Evolutionary conservation across 1,284 basidiomycete species (phyloP).

Genomic region (Trichosporon coremiiforme): DNA sequence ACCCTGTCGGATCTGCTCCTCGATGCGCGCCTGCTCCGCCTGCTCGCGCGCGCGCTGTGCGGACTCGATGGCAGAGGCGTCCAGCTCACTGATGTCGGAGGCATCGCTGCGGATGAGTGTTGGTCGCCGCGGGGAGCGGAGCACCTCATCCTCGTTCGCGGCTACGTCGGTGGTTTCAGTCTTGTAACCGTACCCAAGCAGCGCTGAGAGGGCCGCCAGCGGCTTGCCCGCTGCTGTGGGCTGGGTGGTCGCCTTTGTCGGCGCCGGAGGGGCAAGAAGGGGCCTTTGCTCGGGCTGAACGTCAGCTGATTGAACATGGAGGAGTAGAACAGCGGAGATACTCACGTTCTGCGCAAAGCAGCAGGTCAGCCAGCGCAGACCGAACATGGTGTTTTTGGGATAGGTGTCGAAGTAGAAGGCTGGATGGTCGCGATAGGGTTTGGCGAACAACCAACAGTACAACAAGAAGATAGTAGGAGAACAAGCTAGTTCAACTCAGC

Average conservation of each 20-base stretch:
- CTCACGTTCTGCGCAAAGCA: slow-evolving; percentile 16
- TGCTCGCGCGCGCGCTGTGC: not conserved
- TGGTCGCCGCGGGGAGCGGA: not conserved
- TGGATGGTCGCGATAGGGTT: not conserved
- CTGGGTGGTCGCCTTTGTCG: not conserved
- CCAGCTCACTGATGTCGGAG: slow-evolving; percentile 15
- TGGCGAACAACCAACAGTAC: not conserved
- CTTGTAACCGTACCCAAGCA: not conserved
- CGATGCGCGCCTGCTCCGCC: slow-evolving; percentile 1
- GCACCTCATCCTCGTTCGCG: not conserved
- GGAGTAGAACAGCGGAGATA: not conserved
- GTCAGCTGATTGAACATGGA: not conserved
- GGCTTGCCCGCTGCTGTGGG: slow-evolving; percentile 1
- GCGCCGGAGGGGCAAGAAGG: not conserved
- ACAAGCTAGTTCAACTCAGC: slow-evolving; percentile 5
- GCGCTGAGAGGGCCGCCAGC: slow-evolving; percentile 6
- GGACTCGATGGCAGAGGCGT: not conserved
- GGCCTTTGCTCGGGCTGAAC: slow-evolving; percentile 6
- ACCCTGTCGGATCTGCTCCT: slow-evolving; percentile 10
- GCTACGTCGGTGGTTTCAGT: not conserved
- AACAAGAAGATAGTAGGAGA: slow-evolving; percentile 1
- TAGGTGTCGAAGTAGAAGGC: not conserved
- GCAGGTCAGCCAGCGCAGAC: slow-evolving; percentile 13
- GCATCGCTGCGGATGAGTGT: not conserved
- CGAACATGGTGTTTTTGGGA: slow-evolving; percentile 2